A percentile compares a stretch with the other conserved stretches of the same genome.
Evolutionary conservation across 75 land plant species (phyloP).

Genomic region (Picea sitchensis): DNA sequence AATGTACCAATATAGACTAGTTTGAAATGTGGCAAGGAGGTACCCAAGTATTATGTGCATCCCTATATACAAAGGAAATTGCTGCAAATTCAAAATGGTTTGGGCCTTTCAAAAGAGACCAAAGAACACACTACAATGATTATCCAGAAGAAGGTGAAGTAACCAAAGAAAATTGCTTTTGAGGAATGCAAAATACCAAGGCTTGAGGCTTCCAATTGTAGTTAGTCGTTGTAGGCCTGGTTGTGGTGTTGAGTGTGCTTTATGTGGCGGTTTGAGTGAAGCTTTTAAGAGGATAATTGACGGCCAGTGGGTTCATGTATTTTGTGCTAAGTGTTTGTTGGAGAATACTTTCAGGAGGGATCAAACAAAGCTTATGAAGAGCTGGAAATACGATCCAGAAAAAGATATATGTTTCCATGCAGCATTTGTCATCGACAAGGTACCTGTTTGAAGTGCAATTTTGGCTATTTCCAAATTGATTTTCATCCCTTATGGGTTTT

Average conservation of each 20-base stretch:
- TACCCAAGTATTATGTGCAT: too few species aligned
- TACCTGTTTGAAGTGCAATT: slow-evolving; percentile 51
- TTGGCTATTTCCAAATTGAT: slow-evolving; percentile 72
- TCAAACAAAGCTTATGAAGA: slow-evolving; percentile 55
- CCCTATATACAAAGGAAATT: too few species aligned
- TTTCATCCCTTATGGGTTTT: slow-evolving; percentile 81
- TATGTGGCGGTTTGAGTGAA: slow-evolving; percentile 72
- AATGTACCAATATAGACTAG: not conserved
- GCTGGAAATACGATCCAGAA: slow-evolving; percentile 40
- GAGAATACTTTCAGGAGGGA: slow-evolving; percentile 66
- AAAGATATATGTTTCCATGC: too few species aligned
- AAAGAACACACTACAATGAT: not conserved
- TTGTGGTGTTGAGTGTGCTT: slow-evolving; percentile 56
- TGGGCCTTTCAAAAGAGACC: not conserved
- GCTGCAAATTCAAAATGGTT: not conserved
- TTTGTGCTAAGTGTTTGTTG: slow-evolving; percentile 92
- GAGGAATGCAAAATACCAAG: slow-evolving; percentile 16
- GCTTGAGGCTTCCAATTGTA: slow-evolving; percentile 25
- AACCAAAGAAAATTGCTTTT: not conserved
- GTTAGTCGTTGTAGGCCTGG: slow-evolving; percentile 35
- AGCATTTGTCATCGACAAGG: too few species aligned
- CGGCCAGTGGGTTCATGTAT: slow-evolving; percentile 91
- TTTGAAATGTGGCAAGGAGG: not conserved
- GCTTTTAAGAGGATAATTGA: slow-evolving; percentile 73
- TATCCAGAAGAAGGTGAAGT: not conserved